Evolutionary conservation across 1,284 basidiomycete genomes (phyloP), one percentile per base, ranked within the genome.

Genomic region (Trichosporon asahii): DNA sequence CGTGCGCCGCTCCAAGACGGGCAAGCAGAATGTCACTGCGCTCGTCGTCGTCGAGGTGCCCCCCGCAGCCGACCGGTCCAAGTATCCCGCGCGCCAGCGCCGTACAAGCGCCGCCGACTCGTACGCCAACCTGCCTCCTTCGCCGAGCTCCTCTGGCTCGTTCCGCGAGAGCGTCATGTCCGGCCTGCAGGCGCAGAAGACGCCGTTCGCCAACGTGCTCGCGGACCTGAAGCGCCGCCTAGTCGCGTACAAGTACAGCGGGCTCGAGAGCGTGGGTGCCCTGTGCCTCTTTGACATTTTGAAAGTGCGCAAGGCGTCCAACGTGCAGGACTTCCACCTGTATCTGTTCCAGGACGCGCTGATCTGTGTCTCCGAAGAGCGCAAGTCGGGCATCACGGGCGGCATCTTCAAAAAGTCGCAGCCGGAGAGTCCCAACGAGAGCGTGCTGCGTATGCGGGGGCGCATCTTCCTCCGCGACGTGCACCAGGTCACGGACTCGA

Each of bases 341-440:
- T 98, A 98, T 83, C 88, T 99, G 53, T 98, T 98, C 88, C 90
- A 91, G 77, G 93, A 98, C 79, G 96, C 96, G 11, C 90, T 99
- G 71, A 94, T 98, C 72, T 99, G 95, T 82, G 93, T 98, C 15
- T 89, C 92, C 25, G 96, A 98, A 80, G 95, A 98, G 84, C 64
- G 65, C 91, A 91, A 85, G 94, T 89, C 73, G 11, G 75, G 90
- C 25, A 77, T 82, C 0, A 87, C 76, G 8, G 72, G 78, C 11
- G 70, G 70, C 44, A 73, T 80, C 11, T 78, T 83, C 66, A 66
- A 49, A 18, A 57, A 67, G 21, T n/a, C 40, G 40, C n/a, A 37
- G 9, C 33, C n/a, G 7, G 49, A 65, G 6, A 60, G 35, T 35
- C 46, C 37, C 4, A 44, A 46, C n/a, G 53, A 65, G 27, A 60